phyloP scores from a whole-genome alignment of 2,329 filamentous ascomycete genomes.

The Colletotrichum gigasporum region DNA sequence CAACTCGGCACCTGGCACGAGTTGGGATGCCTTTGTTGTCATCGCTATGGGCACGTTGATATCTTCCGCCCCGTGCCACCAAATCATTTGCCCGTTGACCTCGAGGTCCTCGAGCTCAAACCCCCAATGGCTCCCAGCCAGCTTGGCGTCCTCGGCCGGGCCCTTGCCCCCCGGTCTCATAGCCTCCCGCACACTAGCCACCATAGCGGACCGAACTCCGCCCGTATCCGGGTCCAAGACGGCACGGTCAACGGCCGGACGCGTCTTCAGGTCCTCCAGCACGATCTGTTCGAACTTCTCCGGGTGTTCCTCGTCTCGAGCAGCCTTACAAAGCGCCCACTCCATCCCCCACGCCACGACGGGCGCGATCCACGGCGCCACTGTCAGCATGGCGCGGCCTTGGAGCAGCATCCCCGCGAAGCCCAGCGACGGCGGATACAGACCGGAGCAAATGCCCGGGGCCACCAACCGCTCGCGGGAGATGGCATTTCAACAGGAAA shows the following conservation, averaged over 20 bases:
- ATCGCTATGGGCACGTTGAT: slow-evolving; percentile 42
- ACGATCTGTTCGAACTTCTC: slow-evolving; percentile 7
- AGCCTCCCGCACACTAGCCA: slow-evolving; percentile 31
- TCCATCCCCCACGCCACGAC: slow-evolving; percentile 36
- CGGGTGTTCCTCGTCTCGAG: slow-evolving; percentile 18
- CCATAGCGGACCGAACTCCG: slow-evolving; percentile 38
- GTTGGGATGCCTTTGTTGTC: slow-evolving; percentile 4
- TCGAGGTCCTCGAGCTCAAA: slow-evolving; percentile 41
- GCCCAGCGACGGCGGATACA: slow-evolving; percentile 45
- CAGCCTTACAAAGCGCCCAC: slow-evolving; percentile 33
- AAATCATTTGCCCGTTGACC: slow-evolving; percentile 34
- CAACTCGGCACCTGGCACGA: neutral
- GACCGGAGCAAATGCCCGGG: slow-evolving; percentile 48
- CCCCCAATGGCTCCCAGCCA: slow-evolving; percentile 40
- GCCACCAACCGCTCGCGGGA: slow-evolving; percentile 41
- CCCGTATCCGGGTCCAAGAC: slow-evolving; percentile 36
- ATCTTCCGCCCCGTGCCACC: slow-evolving; percentile 46
- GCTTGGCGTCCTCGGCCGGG: slow-evolving; percentile 39
- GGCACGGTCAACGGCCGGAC: slow-evolving; percentile 15
- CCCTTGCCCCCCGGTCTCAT: slow-evolving; percentile 40
- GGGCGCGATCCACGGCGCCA: slow-evolving; percentile 34
- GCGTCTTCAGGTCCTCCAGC: slow-evolving; percentile 1
- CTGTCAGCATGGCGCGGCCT: slow-evolving; percentile 34
- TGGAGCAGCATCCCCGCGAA: slow-evolving; percentile 38
- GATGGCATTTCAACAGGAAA: slow-evolving; percentile 44